Evolutionary conservation across 2,329 filamentous ascomycete species (phyloP), one percentile per base, ranked within the genome.

Genomic region (Fusarium sp.): DNA sequence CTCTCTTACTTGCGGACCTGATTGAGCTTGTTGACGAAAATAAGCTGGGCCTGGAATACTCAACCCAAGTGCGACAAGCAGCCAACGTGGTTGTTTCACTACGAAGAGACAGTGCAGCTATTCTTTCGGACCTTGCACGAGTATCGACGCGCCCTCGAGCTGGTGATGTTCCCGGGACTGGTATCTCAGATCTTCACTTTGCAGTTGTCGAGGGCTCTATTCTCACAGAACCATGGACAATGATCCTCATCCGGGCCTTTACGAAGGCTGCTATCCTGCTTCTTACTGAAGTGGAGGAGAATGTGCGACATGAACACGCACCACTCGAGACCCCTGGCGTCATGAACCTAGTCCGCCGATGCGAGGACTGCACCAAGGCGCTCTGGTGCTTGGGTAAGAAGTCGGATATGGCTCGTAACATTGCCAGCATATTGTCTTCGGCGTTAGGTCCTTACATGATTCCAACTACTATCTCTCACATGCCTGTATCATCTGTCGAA

Each of bases 191-290:
- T 26, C 86, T 87, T 58, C 87, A 89, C 73, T 84, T 85, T 60
- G 86, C 86, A 1, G 80, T 88, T 27, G 86, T 83, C 44, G 82
- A 88, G 63, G 86, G 85, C 5, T 85, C 87, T 2, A 80, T 90
- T n/a, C 74, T 90, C 60, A 88, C 87, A 1, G 88, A 90, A 69
- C 88, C 88, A 5, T 90, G 88, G 88, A 88, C 87, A 3, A 84
- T 85, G 41, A 83, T 89, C 5, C 77, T 89, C 32, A 84, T 88
- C 45, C 81, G 86, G 30, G 83, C 83, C 0, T 89, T 89, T 63
- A 82, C 84, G 27, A 86, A 83, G 72, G 84, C 86, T 1, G 83
- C 78, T 5, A 73, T 80, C 7, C 61, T 79, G 18, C 77, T 81
- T 26, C 70, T 88, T 8, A 79, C 82, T 11, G 78, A 77, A 35